Evolutionary conservation across 2,329 filamentous ascomycete species (phyloP).

Genomic region (Cyanodermella asteris): DNA sequence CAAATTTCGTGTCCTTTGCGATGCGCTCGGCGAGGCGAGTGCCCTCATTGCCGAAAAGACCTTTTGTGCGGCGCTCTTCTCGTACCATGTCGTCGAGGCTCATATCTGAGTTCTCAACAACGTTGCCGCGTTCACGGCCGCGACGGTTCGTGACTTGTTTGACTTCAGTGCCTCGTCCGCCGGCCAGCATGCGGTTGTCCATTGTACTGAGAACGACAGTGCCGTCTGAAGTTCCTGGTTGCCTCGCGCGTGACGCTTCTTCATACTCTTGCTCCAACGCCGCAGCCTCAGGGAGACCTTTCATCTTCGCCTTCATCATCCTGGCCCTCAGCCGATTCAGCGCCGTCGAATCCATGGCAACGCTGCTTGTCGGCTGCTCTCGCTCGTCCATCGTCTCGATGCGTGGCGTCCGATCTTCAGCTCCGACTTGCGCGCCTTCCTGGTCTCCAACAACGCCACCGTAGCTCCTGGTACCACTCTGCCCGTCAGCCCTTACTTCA

Average conservation of each 20-base stretch:
- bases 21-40: slow-evolving; percentile 75
- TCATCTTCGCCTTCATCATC: slow-evolving; percentile 87
- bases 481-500: slow-evolving; percentile 9
- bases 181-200: slow-evolving; percentile 75
- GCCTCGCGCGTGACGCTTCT: slow-evolving; percentile 42
- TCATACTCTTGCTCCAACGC: slow-evolving; percentile 72
- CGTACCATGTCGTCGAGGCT: slow-evolving; percentile 89
- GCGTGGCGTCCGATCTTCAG: slow-evolving; percentile 19
- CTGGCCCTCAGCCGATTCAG: slow-evolving; percentile 81
- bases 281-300: slow-evolving; percentile 49
- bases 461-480: slow-evolving; percentile 16
- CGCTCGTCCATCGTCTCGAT: slow-evolving; percentile 36
- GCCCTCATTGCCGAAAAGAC: slow-evolving; percentile 58
- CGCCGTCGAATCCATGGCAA: slow-evolving; percentile 48
- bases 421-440: slow-evolving; percentile 13
- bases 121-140: slow-evolving; percentile 60
- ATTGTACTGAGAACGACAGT: slow-evolving; percentile 68
- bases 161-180: slow-evolving; percentile 51
- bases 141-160: slow-evolving; percentile 58
- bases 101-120: slow-evolving; percentile 91
- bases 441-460: slow-evolving; percentile 13
- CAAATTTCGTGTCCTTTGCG: slow-evolving; percentile 76
- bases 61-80: slow-evolving; percentile 70
- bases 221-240: slow-evolving; percentile 35
- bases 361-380: slow-evolving; percentile 26